Base-by-base conservation (phyloP, 495 filamentous ascomycete genomes). In the Hypoxylon fuscum region DNA sequence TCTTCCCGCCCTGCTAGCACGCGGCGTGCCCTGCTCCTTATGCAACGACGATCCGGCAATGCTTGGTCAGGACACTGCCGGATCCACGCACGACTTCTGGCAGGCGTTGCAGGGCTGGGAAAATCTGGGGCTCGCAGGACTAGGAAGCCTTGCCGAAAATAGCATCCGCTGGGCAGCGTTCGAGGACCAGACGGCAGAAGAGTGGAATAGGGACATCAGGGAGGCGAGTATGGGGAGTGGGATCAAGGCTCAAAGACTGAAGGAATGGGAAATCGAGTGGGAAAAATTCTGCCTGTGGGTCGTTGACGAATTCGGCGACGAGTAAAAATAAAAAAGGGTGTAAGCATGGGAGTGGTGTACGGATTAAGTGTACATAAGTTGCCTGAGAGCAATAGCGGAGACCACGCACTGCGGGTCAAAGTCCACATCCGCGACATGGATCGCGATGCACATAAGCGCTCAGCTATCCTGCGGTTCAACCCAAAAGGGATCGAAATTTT, bases 211-310 rank as follows among this genome's bases (percentile, higher is more conserved):
- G 29, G 91, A 86, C 35, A 81, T 97, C 43, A 85, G 83, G 47
- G 85, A 89, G 46, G 93, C 90, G 1, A 84, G 87, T 17, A 72
- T 89, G 60, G 95, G 93, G n/a, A 78, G 81, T 49, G 88, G 92
- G 0, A 54, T 88, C 15, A 88, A 93, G 71, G 89, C 89, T 1
- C 59, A 84, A 56, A 83, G 88, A 46, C 70, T 98, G 76, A 84
- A 82, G 71, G 81, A 94, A 68, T 97, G 92, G 90, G 82, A 81
- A 37, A 74, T 81, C 40, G 83, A 88, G 44, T 97, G 94, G 87
- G 95, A 98, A 77, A 79, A 83, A 59, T 98, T 96, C 69, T 97
- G 93, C 72, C 80, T 91, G 47, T 98, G 93, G 93, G 78, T 98
- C 51, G 89, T 96, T 6, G 76, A 83, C 46, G 89, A 95, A 71